Conservation (phyloP, 257 asterid genomes). For the Solanum chmielewskii region DNA sequence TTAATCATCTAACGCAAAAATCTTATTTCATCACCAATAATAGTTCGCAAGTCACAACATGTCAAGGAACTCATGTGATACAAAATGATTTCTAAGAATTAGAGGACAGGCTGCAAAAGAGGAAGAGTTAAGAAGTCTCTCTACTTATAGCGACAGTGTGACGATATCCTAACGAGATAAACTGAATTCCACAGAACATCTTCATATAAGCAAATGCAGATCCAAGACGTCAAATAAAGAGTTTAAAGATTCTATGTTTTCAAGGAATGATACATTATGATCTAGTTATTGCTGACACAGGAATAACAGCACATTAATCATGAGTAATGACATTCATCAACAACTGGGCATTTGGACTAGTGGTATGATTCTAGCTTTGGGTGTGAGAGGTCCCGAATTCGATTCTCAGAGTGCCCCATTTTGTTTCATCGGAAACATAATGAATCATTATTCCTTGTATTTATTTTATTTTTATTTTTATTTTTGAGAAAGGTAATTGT, state of each 20-base stretch:
- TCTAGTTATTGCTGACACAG: background rate
- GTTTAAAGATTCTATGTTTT: background rate
- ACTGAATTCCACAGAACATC: background rate
- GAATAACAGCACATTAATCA: background rate
- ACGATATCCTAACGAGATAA: background rate
- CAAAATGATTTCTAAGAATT: background rate
- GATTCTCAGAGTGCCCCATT: constrained; percentile 77
- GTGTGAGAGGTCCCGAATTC: constrained; percentile 78
- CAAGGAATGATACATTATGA: background rate
- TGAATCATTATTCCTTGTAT: no score
- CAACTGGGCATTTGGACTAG: constrained; percentile 71
- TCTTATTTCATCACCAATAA: background rate
- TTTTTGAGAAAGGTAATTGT: no score
- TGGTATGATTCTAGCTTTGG: constrained; percentile 84
- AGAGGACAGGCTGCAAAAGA: background rate
- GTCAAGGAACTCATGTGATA: background rate
- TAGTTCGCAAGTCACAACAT: background rate
- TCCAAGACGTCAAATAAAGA: background rate
- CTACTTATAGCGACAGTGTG: background rate
- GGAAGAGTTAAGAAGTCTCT: background rate
- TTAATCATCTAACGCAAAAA: background rate
- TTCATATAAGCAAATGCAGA: background rate
- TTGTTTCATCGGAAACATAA: no score
- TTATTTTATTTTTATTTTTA: no score
- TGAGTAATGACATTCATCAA: background rate